Conservation (phyloP, 75 land plant species). For the Larix kaempferi region DNA sequence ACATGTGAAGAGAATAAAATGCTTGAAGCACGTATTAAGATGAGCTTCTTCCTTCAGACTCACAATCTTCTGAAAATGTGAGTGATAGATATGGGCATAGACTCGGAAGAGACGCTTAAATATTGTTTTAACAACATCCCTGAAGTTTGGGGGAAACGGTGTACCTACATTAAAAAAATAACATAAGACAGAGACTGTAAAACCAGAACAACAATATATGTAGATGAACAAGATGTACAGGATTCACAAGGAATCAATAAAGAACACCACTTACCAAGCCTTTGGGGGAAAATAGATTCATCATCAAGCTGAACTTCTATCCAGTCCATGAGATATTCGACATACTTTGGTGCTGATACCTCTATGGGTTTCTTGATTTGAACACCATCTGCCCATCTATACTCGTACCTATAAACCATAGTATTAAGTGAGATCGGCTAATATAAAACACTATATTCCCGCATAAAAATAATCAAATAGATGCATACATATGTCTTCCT, state of each 20-base stretch:
- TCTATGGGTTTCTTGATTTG: slow-evolving; percentile 92
- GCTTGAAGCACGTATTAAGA: slow-evolving; percentile 98
- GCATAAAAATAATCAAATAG: background rate
- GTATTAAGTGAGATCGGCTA: background rate
- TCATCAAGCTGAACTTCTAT: slow-evolving; percentile 90
- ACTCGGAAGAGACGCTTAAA: slow-evolving; percentile 91
- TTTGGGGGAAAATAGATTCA: slow-evolving; percentile 93
- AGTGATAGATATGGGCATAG: slow-evolving; percentile 92
- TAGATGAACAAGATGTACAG: background rate
- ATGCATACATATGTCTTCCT: slow-evolving; percentile 1
- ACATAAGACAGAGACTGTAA: slow-evolving; percentile 1
- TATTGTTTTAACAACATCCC: slow-evolving; percentile 89
- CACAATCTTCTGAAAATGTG: slow-evolving; percentile 96
- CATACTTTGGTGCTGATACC: slow-evolving; percentile 96
- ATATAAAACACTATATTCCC: background rate
- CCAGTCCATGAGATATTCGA: slow-evolving; percentile 95
- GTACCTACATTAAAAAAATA: slow-evolving; percentile 47
- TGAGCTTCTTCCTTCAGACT: slow-evolving; percentile 98
- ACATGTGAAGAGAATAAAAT: slow-evolving; percentile 92
- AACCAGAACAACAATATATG: background rate
- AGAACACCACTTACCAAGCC: slow-evolving; percentile 57
- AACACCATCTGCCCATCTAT: slow-evolving; percentile 97
- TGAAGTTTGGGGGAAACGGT: slow-evolving; percentile 85
- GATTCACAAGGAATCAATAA: slow-evolving; percentile 1
- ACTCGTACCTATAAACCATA: slow-evolving; percentile 67